Evolutionary conservation across 805 yeast species (phyloP).

Genomic region (Spathaspora gorwiae): DNA sequence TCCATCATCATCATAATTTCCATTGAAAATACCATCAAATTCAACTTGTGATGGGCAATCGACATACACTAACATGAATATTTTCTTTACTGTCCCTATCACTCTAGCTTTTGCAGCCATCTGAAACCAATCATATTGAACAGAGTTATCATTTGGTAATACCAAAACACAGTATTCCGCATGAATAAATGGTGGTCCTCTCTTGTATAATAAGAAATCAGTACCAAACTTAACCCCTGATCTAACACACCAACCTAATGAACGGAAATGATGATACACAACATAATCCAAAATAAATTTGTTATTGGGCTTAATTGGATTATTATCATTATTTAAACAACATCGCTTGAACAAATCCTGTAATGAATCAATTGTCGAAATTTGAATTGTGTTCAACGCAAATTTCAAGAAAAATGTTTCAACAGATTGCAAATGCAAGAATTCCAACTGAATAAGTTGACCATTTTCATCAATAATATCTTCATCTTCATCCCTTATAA

Average conservation of each 20-base stretch:
- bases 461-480: constrained; percentile 14
- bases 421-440: constrained; percentile 65
- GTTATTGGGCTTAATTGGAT: constrained; percentile 17
- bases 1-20: constrained; percentile 12
- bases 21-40: constrained; percentile 18
- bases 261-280: constrained; percentile 80
- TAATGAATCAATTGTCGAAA: constrained; percentile 18
- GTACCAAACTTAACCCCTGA: constrained; percentile 90
- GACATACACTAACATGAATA: constrained; percentile 65
- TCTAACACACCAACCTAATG: constrained; percentile 91
- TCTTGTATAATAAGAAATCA: constrained; percentile 74
- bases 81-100: constrained; percentile 81
- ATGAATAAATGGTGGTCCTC: constrained; percentile 95
- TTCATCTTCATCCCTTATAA: constrained; percentile 9
- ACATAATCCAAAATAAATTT: constrained; percentile 54
- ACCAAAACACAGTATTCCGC: constrained; percentile 77
- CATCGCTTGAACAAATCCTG: constrained; percentile 23
- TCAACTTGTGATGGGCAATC: constrained; percentile 43
- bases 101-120: constrained; percentile 70
- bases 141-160: constrained; percentile 32
- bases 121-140: constrained; percentile 51
- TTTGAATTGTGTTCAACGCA: constrained; percentile 48
- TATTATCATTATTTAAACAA: constrained; percentile 10
- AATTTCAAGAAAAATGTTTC: constrained; percentile 69
- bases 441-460: constrained; percentile 27